Percentiles rank a stretch among this genome's conserved stretches.
These are phyloP conservation scores for Ophiostoma populinum DNA, from an alignment of 2,329 filamentous ascomycete genomes.

Conservation along the genomic window DNA sequence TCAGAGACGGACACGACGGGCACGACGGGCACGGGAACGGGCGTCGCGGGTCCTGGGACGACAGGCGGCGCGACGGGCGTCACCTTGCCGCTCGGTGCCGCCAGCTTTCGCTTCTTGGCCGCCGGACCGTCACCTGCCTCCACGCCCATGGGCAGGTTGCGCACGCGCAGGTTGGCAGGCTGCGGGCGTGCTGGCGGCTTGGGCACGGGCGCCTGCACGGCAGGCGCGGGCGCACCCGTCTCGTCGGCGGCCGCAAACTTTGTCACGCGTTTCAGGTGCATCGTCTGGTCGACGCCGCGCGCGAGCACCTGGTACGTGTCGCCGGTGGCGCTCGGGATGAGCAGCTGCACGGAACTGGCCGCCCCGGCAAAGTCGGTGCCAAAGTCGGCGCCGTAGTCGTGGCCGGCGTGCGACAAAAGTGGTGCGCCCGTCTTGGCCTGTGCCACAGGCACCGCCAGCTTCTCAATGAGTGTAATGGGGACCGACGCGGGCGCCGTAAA, in stretches of 20 bases:
- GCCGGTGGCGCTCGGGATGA: constrained; percentile 40
- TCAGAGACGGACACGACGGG: not conserved
- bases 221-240: not conserved
- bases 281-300: constrained; percentile 35
- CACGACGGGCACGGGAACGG: not conserved
- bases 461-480: constrained; percentile 48
- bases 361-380: constrained; percentile 31
- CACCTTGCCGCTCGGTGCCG: too few species aligned
- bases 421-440: constrained; percentile 32
- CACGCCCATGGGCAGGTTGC: constrained; percentile 50
- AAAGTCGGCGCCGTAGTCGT: constrained; percentile 42
- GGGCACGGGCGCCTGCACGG: constrained; percentile 21
- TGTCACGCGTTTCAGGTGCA: constrained; percentile 49
- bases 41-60: not conserved
- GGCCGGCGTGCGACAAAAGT: constrained; percentile 44
- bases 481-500: constrained; percentile 56
- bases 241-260: constrained; percentile 26
- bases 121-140: constrained; percentile 7
- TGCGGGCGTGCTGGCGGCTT: constrained; percentile 42
- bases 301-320: constrained; percentile 31
- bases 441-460: constrained; percentile 43
- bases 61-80: too few species aligned
- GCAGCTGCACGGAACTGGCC: constrained; percentile 35
- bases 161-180: constrained; percentile 47
- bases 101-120: constrained; percentile 23